These are phyloP conservation scores for Geosmithia flava DNA, from an alignment of 2,329 filamentous ascomycete species.

Conservation along the genomic window DNA sequence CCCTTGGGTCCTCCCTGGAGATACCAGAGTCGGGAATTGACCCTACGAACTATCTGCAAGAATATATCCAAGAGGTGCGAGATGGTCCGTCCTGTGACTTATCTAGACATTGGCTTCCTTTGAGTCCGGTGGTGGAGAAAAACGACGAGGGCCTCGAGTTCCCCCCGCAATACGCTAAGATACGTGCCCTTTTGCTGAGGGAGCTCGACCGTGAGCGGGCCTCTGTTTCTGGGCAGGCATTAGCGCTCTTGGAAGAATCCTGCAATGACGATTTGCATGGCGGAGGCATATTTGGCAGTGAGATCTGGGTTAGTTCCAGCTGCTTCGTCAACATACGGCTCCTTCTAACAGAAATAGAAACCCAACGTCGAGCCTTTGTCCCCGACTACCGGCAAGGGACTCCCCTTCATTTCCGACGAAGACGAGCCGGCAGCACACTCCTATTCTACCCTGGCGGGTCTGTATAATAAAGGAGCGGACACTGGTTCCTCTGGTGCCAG, in stretches of 20 bases:
- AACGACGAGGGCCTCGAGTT: constrained; percentile 16
- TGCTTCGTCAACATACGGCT: background rate
- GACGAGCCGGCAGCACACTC: background rate
- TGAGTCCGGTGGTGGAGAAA: constrained; percentile 8
- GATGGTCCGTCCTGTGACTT: constrained; percentile 9
- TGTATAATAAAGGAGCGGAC: too few species aligned
- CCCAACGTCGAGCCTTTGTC: background rate
- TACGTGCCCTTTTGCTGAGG: constrained; percentile 11
- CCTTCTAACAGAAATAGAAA: background rate
- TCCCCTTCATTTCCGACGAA: background rate
- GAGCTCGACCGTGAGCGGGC: constrained; percentile 13
- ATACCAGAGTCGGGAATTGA: constrained; percentile 11
- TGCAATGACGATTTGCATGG: background rate
- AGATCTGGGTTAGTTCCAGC: background rate
- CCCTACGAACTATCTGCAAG: constrained; percentile 8
- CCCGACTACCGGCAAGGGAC: background rate
- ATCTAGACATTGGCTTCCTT: constrained; percentile 15
- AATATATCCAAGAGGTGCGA: constrained; percentile 9
- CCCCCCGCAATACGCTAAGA: constrained; percentile 7
- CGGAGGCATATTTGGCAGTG: background rate
- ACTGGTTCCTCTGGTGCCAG: too few species aligned
- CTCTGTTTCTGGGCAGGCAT: background rate
- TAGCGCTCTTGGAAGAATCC: background rate
- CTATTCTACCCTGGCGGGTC: too few species aligned
- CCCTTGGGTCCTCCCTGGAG: constrained; percentile 8